Evolutionary conservation across 768 basidiomycete species (phyloP), one percentile per base, ranked within the genome.

Genomic region (Pisolithus orientalis): DNA sequence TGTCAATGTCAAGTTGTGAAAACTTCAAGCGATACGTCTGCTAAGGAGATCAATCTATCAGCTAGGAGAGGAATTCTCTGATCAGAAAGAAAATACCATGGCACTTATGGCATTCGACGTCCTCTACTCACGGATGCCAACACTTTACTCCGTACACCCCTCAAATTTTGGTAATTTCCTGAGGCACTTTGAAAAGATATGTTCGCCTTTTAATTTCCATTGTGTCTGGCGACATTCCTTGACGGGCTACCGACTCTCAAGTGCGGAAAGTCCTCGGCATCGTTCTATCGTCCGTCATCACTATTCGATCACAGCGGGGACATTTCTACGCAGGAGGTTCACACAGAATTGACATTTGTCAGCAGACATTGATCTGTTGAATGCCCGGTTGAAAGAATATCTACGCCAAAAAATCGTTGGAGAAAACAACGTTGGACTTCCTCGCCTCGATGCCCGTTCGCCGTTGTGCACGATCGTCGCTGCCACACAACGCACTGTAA

Each of bases 211-310:
- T 5, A 78, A 77, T 4, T 61, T 76, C 42, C 34, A 67, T 2
- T 72, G 75, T 53, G 39, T 79, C 39, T 55, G 52, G 80, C 80
- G 52, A 40, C 72, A 13, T 17, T 56, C 17, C 34, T 45, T 50
- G 67, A 2, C 21, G 21, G 21, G 21, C 21, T 25, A 28, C 17
- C 37, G 27, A 28, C 17, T 17, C 4, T 11, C 37, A 14, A 37
- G 17, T 42, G 34, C 10, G 39, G 47, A 31, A 40, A 17, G 17
- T 49, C 39, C 17, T 29, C 17, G 44, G 44, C 29, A 29, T 8
- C 45, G 7, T 47, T 5, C 13, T 28, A 16, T 11, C 21, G 7
- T 16, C 44, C 6, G 14, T 14, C 27, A 14, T n/a, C 16, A 13
- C 13, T 31, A 29, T 28, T 14, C 27, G 14, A 17, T 45, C 6